These are phyloP conservation scores for Nakazawaea wyomingensis DNA, from an alignment of 805 yeast genomes.

Conservation along the genomic window DNA sequence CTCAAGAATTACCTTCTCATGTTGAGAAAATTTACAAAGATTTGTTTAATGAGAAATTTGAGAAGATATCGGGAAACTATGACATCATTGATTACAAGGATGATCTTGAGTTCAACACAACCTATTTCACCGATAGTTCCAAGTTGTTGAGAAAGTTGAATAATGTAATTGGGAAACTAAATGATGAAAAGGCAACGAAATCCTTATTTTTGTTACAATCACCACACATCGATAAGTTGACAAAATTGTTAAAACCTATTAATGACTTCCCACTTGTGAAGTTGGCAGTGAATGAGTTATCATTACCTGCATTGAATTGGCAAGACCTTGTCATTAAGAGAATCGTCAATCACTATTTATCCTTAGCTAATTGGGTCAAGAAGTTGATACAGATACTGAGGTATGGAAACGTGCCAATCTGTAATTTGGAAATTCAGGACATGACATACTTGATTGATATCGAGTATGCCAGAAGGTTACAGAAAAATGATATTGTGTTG, in stretches of 20 bases:
- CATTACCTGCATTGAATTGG: slow-evolving; percentile 79
- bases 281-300: slow-evolving; percentile 52
- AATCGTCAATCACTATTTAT: slow-evolving; percentile 64
- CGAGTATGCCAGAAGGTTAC: slow-evolving; percentile 74
- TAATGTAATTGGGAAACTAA: slow-evolving; percentile 45
- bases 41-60: slow-evolving; percentile 41
- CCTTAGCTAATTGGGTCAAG: slow-evolving; percentile 67
- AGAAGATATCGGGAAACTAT: slow-evolving; percentile 34
- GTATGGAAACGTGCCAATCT: slow-evolving; percentile 78
- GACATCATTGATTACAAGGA: slow-evolving; percentile 49
- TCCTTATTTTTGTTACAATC: slow-evolving; percentile 71
- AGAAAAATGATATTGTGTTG: slow-evolving; percentile 59
- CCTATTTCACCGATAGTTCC: slow-evolving; percentile 47
- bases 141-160: slow-evolving; percentile 57
- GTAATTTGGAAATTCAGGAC: slow-evolving; percentile 69
- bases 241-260: slow-evolving; percentile 40
- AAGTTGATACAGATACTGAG: slow-evolving; percentile 61
- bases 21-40: slow-evolving; percentile 52
- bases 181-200: slow-evolving; percentile 63
- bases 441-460: slow-evolving; percentile 78
- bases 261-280: slow-evolving; percentile 58
- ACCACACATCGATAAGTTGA: slow-evolving; percentile 46
- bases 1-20: slow-evolving; percentile 58
- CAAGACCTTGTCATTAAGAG: slow-evolving; percentile 61
- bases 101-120: slow-evolving; percentile 48